Evolutionary conservation across 2,329 filamentous ascomycete species (phyloP).

Genomic region (Ustilaginoidea virens): DNA sequence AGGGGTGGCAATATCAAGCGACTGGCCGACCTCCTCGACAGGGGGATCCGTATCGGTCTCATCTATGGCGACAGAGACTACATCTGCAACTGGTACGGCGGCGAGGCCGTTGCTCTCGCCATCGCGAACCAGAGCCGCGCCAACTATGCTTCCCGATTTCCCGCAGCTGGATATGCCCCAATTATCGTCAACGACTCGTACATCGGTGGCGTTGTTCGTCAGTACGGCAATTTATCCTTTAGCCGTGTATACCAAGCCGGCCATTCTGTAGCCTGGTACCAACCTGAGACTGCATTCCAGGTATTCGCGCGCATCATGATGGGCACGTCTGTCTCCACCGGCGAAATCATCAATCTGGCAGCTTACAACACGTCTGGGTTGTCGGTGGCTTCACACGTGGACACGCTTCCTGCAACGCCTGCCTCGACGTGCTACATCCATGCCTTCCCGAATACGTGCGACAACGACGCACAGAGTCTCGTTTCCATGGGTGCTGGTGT

Average conservation of each 20-base stretch:
- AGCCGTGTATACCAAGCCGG: slow-evolving; percentile 51
- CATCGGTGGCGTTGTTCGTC: slow-evolving; percentile 57
- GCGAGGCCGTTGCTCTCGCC: slow-evolving; percentile 53
- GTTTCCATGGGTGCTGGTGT: slow-evolving; percentile 35
- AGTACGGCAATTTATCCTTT: slow-evolving; percentile 61
- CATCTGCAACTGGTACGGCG: slow-evolving; percentile 56
- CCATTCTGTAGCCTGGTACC: slow-evolving; percentile 45
- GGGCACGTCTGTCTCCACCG: slow-evolving; percentile 38
- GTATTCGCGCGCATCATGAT: slow-evolving; percentile 45
- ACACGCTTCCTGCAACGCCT: slow-evolving; percentile 31
- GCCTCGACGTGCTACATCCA: slow-evolving; percentile 46
- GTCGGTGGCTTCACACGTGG: slow-evolving; percentile 32
- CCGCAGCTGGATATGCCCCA: slow-evolving; percentile 53
- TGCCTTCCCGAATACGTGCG: slow-evolving; percentile 29
- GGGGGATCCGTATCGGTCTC: slow-evolving; percentile 52
- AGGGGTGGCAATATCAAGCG: slow-evolving; percentile 44
- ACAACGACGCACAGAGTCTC: slow-evolving; percentile 31
- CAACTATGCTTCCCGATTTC: slow-evolving; percentile 39
- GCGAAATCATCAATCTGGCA: slow-evolving; percentile 33
- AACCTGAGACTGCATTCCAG: slow-evolving; percentile 43
- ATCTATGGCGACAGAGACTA: slow-evolving; percentile 54
- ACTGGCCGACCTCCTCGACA: slow-evolving; percentile 43
- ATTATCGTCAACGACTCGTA: slow-evolving; percentile 54
- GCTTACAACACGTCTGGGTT: slow-evolving; percentile 42
- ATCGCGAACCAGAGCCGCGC: slow-evolving; percentile 33